Percentiles rank a stretch among this genome's conserved stretches.
phyloP scores from a whole-genome alignment of 305 asterid species.

The Fraxinus angustifolia region DNA sequence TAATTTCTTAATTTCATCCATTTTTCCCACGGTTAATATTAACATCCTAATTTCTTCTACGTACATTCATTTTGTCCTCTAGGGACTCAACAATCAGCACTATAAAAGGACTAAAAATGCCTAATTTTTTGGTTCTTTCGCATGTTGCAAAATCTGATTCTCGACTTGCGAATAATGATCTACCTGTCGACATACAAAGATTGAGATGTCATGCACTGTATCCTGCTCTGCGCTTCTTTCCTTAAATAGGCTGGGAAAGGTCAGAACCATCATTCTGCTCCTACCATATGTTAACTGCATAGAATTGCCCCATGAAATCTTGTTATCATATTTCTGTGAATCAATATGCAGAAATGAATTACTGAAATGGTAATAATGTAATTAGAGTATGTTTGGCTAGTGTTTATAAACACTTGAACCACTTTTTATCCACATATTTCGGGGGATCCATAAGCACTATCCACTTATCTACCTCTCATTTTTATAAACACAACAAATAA shows the following conservation, averaged over 20 bases:
- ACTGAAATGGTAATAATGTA: not conserved
- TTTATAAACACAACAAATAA: no score
- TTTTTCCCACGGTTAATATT: no score
- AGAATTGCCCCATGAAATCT: slow-evolving; percentile 16
- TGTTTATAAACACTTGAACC: no score
- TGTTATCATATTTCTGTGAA: not conserved
- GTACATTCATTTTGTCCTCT: not conserved
- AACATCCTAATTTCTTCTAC: not conserved
- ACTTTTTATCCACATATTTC: no score
- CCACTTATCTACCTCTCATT: no score
- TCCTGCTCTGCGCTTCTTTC: slow-evolving; percentile 75
- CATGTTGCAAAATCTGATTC: slow-evolving; percentile 70
- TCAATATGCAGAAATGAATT: slow-evolving; percentile 1
- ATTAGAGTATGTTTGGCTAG: not conserved
- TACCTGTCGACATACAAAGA: slow-evolving; percentile 88
- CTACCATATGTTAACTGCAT: slow-evolving; percentile 13
- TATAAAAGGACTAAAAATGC: not conserved
- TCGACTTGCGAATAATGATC: slow-evolving; percentile 90
- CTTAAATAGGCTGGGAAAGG: slow-evolving; percentile 84
- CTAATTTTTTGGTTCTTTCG: not conserved
- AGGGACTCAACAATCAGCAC: not conserved
- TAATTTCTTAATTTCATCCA: not conserved
- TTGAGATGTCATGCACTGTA: slow-evolving; percentile 93
- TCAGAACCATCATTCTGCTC: slow-evolving; percentile 24
- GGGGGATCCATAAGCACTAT: no score